A percentile compares a stretch with the other conserved stretches of the same genome.
These are phyloP conservation scores for Camelina hispida DNA, from an alignment of 345 rosid species.

Conservation along the genomic window DNA sequence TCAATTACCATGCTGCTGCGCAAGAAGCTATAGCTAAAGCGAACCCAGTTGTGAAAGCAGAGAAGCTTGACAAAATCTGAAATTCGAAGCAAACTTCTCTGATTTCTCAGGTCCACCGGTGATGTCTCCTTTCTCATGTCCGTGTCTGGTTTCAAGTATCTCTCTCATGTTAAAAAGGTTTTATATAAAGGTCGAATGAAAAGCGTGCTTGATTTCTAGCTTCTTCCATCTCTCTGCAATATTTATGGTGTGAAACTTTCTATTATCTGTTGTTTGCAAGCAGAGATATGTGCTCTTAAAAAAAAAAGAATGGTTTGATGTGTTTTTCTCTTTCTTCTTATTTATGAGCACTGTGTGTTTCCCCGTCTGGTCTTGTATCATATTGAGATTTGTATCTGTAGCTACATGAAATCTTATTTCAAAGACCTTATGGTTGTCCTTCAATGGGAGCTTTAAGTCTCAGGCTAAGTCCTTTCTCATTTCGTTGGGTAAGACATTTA, in stretches of 20 bases:
- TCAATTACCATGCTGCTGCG: constrained; percentile 76
- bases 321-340: constrained; percentile 31
- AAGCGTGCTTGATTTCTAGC: constrained; percentile 35
- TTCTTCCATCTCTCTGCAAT: constrained; percentile 33
- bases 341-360: constrained; percentile 32
- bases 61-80: constrained; percentile 89
- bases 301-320: constrained; percentile 29
- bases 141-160: constrained; percentile 38
- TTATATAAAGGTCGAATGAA: constrained; percentile 31
- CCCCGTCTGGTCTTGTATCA: constrained; percentile 35
- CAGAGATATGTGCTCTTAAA: constrained; percentile 35
- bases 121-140: constrained; percentile 31
- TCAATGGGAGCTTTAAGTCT: neutral
- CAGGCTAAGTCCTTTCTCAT: too few relatives aligned
- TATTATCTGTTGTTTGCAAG: constrained; percentile 39
- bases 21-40: constrained; percentile 87
- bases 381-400: constrained; percentile 31
- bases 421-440: neutral
- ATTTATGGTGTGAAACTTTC: constrained; percentile 40
- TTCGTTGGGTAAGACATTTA: too few relatives aligned
- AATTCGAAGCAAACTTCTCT: constrained; percentile 11
- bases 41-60: constrained; percentile 88
- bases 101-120: constrained; percentile 12
- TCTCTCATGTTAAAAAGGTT: constrained; percentile 37
- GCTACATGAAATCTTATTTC: constrained; percentile 24